These are phyloP conservation scores for Debaryomyces subglobosus DNA, from an alignment of 1,139 yeast genomes.

Conservation along the genomic window DNA sequence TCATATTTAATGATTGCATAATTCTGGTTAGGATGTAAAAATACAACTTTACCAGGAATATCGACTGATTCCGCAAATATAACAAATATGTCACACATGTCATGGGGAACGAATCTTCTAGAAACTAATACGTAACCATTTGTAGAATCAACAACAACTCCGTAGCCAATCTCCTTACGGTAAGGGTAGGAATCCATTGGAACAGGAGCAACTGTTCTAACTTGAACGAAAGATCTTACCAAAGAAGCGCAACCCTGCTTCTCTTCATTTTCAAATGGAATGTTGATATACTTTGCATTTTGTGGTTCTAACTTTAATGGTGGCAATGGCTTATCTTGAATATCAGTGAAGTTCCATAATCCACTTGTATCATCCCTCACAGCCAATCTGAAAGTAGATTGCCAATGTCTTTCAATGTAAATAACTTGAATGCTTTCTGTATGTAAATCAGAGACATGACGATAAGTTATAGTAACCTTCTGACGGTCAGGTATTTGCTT, in stretches of 20 bases:
- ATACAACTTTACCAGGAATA: conserved; percentile 78
- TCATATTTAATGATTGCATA: conserved; percentile 86
- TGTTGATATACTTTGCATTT: conserved; percentile 70
- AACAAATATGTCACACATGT: conserved; percentile 74
- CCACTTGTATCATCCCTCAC: conserved; percentile 82
- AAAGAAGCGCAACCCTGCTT: conserved; percentile 54
- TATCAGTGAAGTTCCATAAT: conserved; percentile 77
- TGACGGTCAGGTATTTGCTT: conserved; percentile 74
- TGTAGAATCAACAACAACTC: conserved; percentile 77
- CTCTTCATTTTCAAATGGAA: conserved; percentile 56
- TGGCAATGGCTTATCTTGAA: conserved; percentile 66
- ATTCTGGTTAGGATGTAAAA: conserved; percentile 86
- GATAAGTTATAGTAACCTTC: conserved; percentile 70
- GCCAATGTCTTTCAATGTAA: conserved; percentile 86
- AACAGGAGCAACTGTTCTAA: conserved; percentile 64
- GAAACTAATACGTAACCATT: conserved; percentile 82
- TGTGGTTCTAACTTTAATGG: conserved; percentile 51
- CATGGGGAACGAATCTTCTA: conserved; percentile 81
- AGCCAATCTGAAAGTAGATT: conserved; percentile 69
- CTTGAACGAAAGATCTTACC: conserved; percentile 64
- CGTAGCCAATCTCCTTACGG: conserved; percentile 66
- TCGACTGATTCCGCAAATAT: conserved; percentile 86
- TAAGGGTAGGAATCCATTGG: conserved; percentile 76
- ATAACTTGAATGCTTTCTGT: conserved; percentile 65
- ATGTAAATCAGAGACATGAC: conserved; percentile 82